Percentiles rank a stretch among this genome's conserved stretches.
These are phyloP conservation scores for Hygrocybe punicea DNA, from an alignment of 768 basidiomycete species.

Conservation along the genomic window DNA sequence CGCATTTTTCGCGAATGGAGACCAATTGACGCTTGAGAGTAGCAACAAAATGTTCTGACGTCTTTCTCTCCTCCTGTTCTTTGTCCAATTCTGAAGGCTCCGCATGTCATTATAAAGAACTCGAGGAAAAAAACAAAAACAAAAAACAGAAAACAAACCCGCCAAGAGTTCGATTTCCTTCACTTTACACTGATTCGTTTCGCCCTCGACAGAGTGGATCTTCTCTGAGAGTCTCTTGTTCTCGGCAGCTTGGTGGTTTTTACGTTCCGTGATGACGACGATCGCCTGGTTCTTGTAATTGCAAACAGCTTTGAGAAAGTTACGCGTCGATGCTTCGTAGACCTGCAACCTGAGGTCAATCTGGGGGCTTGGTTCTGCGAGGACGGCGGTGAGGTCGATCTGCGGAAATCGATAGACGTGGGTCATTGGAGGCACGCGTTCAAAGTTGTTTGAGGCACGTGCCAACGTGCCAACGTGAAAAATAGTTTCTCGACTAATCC, in stretches of 20 bases:
- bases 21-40: constrained; percentile 64
- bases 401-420: constrained; percentile 45
- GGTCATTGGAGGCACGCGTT: constrained; percentile 18
- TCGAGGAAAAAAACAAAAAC: no score
- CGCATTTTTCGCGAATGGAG: constrained; percentile 56
- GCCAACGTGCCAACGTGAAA: no score
- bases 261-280: constrained; percentile 62
- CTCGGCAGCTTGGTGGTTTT: constrained; percentile 57
- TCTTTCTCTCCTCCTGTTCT: constrained; percentile 72
- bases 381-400: constrained; percentile 57
- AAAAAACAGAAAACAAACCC: no score
- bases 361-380: constrained; percentile 52
- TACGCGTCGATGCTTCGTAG: constrained; percentile 64
- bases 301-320: constrained; percentile 69
- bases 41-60: constrained; percentile 59
- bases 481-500: no score
- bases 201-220: constrained; percentile 57
- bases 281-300: constrained; percentile 72
- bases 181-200: constrained; percentile 73
- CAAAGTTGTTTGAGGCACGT: neutral
- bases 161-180: constrained; percentile 75
- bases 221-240: constrained; percentile 63
- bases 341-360: constrained; percentile 62
- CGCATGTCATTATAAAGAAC: no score
- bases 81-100: constrained; percentile 57